Evolutionary conservation across 179 eudicot genomes (phyloP).

Genomic region (Spinacia oleracea): DNA sequence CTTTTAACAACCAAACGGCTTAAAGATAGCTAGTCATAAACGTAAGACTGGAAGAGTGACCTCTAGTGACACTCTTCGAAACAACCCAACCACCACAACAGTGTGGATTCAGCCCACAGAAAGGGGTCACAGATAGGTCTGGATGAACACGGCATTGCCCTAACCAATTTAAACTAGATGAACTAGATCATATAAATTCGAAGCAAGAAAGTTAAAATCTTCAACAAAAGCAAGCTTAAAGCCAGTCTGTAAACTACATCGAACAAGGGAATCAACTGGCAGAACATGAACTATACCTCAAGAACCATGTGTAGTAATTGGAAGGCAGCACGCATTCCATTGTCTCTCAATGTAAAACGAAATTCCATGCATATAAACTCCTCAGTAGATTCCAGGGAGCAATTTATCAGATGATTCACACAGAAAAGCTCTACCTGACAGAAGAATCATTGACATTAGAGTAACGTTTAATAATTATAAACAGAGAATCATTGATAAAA

Average conservation of each 20-base stretch:
- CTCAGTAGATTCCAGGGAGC: constrained; percentile 97
- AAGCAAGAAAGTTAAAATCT: background rate
- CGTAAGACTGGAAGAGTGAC: background rate
- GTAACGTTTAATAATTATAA: background rate
- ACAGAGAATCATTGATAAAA: background rate
- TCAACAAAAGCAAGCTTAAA: background rate
- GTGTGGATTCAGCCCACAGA: background rate
- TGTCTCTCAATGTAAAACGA: constrained; percentile 94
- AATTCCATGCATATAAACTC: constrained; percentile 99
- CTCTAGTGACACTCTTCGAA: no score
- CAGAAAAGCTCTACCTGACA: constrained; percentile 96
- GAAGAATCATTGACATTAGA: constrained; percentile 18
- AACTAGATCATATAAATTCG: background rate
- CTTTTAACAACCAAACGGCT: background rate
- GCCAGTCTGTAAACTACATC: background rate
- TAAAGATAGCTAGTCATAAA: background rate
- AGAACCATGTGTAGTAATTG: constrained; percentile 99
- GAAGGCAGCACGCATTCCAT: constrained; percentile 99
- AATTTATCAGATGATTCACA: constrained; percentile 96
- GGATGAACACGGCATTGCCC: background rate
- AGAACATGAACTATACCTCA: constrained; percentile 51
- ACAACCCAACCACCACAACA: background rate
- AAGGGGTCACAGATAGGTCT: background rate
- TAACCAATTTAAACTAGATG: background rate
- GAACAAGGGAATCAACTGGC: background rate